Conservation (phyloP, 108 stramenopile species). For the Nannochloropsis gaditana region DNA sequence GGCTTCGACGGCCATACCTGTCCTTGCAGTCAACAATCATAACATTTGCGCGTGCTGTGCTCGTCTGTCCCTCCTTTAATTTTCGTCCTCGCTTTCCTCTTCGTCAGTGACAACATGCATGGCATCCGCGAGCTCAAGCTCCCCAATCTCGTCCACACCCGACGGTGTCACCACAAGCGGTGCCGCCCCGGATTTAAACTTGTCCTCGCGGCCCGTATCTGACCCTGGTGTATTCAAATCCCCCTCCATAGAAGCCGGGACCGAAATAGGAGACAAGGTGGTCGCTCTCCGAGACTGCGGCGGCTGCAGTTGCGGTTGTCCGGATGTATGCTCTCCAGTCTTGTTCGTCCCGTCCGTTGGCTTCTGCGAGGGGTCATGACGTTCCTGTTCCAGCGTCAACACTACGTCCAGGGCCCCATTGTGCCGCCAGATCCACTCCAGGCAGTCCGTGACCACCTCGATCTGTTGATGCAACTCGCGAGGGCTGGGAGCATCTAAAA, state of each 20-base stretch:
- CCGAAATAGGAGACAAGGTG: not conserved
- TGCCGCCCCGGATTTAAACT: not conserved
- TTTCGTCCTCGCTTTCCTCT: conserved; percentile 17
- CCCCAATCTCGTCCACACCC: not conserved
- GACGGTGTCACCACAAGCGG: not conserved
- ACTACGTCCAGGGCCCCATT: not conserved
- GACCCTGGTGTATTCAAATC: not conserved
- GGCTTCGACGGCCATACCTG: too few species aligned
- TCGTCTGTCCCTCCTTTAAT: not conserved
- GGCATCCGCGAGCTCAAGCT: not conserved
- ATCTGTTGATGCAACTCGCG: conserved; percentile 5
- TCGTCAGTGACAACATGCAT: not conserved
- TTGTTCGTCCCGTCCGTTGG: not conserved
- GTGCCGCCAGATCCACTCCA: conserved; percentile 15
- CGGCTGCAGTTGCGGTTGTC: not conserved
- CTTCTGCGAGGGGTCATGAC: not conserved
- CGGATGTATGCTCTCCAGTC: not conserved
- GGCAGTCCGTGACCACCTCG: not conserved
- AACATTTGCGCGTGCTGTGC: too few species aligned
- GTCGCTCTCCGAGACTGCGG: not conserved
- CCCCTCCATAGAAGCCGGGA: not conserved
- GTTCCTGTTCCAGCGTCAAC: not conserved
- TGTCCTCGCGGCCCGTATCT: not conserved
- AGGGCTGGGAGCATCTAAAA: not conserved
- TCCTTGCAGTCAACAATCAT: too few species aligned